Evolutionary conservation across 495 filamentous ascomycete species (phyloP).

Genomic region (Terfezia boudieri): DNA sequence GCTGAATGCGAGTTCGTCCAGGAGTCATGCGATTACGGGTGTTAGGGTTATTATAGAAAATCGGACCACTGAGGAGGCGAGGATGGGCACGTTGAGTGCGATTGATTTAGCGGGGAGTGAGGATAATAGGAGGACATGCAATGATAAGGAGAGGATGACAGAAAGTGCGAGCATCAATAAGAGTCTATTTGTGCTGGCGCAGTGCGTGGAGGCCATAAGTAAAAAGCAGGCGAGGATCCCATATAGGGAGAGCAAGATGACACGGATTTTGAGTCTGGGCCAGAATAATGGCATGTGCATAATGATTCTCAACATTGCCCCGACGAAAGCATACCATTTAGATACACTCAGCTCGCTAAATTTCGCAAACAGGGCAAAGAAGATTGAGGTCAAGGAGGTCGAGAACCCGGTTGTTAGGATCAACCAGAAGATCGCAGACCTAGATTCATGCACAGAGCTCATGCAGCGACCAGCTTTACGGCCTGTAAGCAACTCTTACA

Average conservation of each 20-base stretch:
- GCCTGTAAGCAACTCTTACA: background rate
- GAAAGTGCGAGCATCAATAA: conserved; percentile 99
- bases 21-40: conserved; percentile 80
- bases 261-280: conserved; percentile 70
- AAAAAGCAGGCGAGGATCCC: conserved; percentile 53
- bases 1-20: conserved; percentile 82
- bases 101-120: conserved; percentile 95
- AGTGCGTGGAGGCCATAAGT: conserved; percentile 88
- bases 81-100: conserved; percentile 66
- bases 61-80: conserved; percentile 28
- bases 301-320: conserved; percentile 91
- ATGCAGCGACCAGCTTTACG: background rate
- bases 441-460: background rate
- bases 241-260: conserved; percentile 94
- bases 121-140: conserved; percentile 85
- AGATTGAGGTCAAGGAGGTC: conserved; percentile 83
- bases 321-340: conserved; percentile 60
- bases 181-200: conserved; percentile 77
- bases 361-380: conserved; percentile 86
- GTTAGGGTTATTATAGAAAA: conserved; percentile 66
- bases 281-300: conserved; percentile 91
- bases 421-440: conserved; percentile 26
- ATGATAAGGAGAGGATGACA: conserved; percentile 75
- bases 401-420: conserved; percentile 82
- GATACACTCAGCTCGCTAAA: conserved; percentile 88